Evolutionary conservation across 2,329 filamentous ascomycete species (phyloP).

Genomic region (Capronia americana): DNA sequence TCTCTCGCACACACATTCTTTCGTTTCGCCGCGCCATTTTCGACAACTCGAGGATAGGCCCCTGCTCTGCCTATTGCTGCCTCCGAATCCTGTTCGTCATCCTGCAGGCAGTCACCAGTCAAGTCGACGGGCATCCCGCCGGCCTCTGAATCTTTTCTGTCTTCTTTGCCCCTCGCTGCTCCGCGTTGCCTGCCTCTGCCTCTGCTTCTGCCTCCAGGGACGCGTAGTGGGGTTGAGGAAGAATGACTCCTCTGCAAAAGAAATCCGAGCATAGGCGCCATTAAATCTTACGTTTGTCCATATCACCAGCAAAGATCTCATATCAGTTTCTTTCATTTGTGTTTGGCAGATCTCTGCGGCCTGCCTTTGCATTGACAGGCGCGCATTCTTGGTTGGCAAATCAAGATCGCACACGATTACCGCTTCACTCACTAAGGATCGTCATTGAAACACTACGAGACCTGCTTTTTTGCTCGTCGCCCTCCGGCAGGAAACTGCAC

Average conservation of each 20-base stretch:
- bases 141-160: conserved; percentile 7
- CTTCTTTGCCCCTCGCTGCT: conserved; percentile 22
- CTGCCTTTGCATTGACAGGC: conserved; percentile 31
- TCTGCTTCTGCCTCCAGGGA: conserved; percentile 19
- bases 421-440: conserved; percentile 20
- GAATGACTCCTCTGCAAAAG: conserved; percentile 30
- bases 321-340: conserved; percentile 5
- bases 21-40: conserved; percentile 14
- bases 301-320: background rate
- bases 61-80: conserved; percentile 15
- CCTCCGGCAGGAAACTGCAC: conserved; percentile 17
- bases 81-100: conserved; percentile 31
- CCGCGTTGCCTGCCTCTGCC: conserved; percentile 21
- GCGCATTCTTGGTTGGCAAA: conserved; percentile 26
- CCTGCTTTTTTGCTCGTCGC: conserved; percentile 11
- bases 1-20: background rate
- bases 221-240: conserved; percentile 27
- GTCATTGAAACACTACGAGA: conserved; percentile 16
- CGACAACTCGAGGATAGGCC: conserved; percentile 3
- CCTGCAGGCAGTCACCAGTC: conserved; percentile 23
- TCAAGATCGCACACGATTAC: conserved; percentile 32
- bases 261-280: conserved; percentile 27
- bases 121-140: conserved; percentile 20
- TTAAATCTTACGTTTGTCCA: conserved; percentile 16
- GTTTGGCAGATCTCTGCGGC: conserved; percentile 21